Base-by-base conservation (phyloP, 441 rosid genomes). In the Erodium moschatum region DNA sequence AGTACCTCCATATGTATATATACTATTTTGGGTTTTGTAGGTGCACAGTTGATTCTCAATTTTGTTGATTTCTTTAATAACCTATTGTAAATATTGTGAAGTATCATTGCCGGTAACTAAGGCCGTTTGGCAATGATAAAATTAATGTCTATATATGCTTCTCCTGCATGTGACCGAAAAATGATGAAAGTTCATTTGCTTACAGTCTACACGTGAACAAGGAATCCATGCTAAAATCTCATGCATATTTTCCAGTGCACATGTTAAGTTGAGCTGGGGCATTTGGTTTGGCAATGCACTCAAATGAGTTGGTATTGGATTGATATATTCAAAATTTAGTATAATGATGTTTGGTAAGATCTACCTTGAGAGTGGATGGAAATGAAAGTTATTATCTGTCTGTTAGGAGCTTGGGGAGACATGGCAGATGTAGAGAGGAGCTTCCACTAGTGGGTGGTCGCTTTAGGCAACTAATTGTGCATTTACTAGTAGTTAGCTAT, bases 1-100 rank as follows among this genome's bases (percentile, higher is more conserved):
- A 21, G n/a, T 64, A 63, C 63, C 21, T 24, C 15, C 12, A 7
- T 9, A n/a, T 64, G 12, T 64, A 7, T 9, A n/a, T 64, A 24
- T 64, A 29, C 9, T 64, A 13, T 1, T 64, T 6, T 15, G 44
- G 5, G 66, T 29, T 13, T 4, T 60, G 33, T 24, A 21, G 12
- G 65, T 24, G 65, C 31, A 61, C 27, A 6, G 8, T 61, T 21
- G 64, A 20, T 24, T 61, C 13, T 61, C 65, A 21, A 61, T 21
- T 10, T 58, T 27, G 63, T 35, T 35, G 40, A 62, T 19, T 70
- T 48, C 33, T 16, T 11, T 50, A 19, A 64, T 33, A 60, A 70
- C 33, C 18, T 29, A 0, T 0, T 16, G 7, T 19, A 58, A 21
- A 20, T 58, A 58, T 58, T 58, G 8, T 20, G 63, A 58, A 58